Evolutionary conservation across 305 asterid species (phyloP), one percentile per base, ranked within the genome.

Genomic region (Striga hermonthica): DNA sequence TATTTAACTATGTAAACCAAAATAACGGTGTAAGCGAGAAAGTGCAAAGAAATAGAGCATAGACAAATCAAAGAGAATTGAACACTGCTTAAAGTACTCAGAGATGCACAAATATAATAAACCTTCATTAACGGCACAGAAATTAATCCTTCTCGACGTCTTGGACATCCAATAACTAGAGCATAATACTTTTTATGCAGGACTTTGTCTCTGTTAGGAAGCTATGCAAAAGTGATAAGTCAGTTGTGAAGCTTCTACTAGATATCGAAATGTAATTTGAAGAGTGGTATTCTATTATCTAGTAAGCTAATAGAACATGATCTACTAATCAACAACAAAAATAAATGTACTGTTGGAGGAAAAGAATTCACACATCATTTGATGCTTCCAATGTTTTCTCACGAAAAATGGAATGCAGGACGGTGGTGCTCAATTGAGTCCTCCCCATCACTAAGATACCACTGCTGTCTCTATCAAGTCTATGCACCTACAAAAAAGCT

Each of bases 401-500:
- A n/a, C 94, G 96, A 62, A 93, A 88, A 71, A 93, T 75, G 9
- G 98, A 84, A 79, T 93, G 98, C 73, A 93, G 81, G 73, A 83
- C 73, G 48, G 88, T 78, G 41, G 97, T 77, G 79, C 90, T 90
- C 81, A 82, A 75, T 57, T 81, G 87, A 69, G 96, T 86, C 82
- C 92, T 93, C 73, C 98, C 96, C 96, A 93, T 84, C 75, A 93
- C 85, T 76, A 93, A 76, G 79, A 93, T 76, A 74, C 98, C 98
- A 64, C 96, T 93, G 83, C 97, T 80, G 75, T 87, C 97, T 76
- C 90, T 82, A 75, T 93, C 98, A 73, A 93, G 97, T 71, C 98
- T 84, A 86, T 93, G 97, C 62, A 90, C 97, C 98, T 93, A 83
- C 50, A 55, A 74, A 78, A 14, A 78, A 74, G 75, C 84, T 77